Base-by-base conservation (phyloP, 768 basidiomycete species). In the Tulasnella calospora region DNA sequence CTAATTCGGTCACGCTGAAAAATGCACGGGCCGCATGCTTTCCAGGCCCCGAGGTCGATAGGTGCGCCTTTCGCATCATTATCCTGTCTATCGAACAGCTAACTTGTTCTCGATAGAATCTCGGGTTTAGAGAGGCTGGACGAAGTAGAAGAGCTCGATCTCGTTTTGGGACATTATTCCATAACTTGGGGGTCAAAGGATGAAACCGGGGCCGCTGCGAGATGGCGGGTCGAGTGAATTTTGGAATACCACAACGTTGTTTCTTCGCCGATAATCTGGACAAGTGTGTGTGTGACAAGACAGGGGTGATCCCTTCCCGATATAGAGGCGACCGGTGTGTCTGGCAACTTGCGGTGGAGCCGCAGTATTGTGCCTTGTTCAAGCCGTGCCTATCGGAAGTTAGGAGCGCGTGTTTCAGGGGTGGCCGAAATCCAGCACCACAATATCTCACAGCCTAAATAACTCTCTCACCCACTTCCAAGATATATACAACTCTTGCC, bases 71-170 rank as follows among this genome's bases (percentile, higher is more conserved):
- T n/a, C 44, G 30, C 47, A 47, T 41, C 15, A 23, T 35, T 41
- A 3, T 0, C n/a, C 30, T 12, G 10, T 6, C 30, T 19, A 30
- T 38, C 27, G 40, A 15, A 17, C 40, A 13, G 35, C 36, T 69
- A 17, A 76, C 17, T 35, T 7, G 17, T 38, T 70, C 5, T 19
- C 67, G 51, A 35, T 81, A 95, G 95, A 81, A 92, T 96, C 82
- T 88, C 92, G 0, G 86, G 85, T 77, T 87, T 98, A 21, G 97
- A 99, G 83, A 88, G 94, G 84, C 88, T 99, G 6, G 97, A 99
- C 82, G 96, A 99, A 84, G 87, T 95, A 12, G 97, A 99, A 84
- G 97, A 99, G 84, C 87, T 99, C 27, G 92, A 96, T 78, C 88
- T 99, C 6, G 93, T 99, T 1, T 85, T 98, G 40, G 87, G 88